phyloP scores from a whole-genome alignment of 164 flowering plant genomes.

The Vitis vinifera region DNA sequence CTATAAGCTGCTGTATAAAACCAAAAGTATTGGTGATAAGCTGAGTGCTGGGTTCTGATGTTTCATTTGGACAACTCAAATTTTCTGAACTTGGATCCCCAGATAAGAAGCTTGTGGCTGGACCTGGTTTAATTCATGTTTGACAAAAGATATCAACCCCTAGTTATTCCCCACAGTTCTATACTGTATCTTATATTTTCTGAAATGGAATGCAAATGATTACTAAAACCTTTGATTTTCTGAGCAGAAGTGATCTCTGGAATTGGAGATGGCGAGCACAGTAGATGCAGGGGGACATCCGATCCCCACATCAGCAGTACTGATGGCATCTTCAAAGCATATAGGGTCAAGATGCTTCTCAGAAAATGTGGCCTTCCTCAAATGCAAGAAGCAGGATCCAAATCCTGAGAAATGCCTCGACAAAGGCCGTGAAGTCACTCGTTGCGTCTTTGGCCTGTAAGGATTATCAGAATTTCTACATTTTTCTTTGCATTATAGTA shows the following conservation, averaged over 20 bases:
- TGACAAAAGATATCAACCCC: too few relatives aligned
- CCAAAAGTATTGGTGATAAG: too few relatives aligned
- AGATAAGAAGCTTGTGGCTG: too few relatives aligned
- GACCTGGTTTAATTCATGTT: too few relatives aligned
- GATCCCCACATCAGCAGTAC: constrained; percentile 80
- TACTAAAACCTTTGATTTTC: background rate
- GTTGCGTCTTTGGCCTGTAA: constrained; percentile 78
- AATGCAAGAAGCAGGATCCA: constrained; percentile 89
- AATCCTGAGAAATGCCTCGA: constrained; percentile 97
- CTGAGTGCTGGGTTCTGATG: too few relatives aligned
- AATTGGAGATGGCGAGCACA: constrained; percentile 46
- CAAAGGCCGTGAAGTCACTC: constrained; percentile 80
- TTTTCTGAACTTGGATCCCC: too few relatives aligned
- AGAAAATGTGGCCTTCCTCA: constrained; percentile 70
- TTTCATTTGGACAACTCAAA: too few relatives aligned
- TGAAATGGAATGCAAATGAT: too few relatives aligned
- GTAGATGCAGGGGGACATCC: constrained; percentile 70
- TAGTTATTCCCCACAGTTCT: too few relatives aligned
- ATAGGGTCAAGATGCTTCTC: constrained; percentile 57
- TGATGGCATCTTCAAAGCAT: constrained; percentile 84
- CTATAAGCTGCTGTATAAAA: too few relatives aligned
- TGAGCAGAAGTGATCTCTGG: background rate
- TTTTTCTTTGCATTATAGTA: background rate
- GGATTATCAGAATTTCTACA: constrained; percentile 4
- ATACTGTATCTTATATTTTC: too few relatives aligned